Conservation (phyloP, 768 basidiomycete genomes). For the Cantharellus anzutake region DNA sequence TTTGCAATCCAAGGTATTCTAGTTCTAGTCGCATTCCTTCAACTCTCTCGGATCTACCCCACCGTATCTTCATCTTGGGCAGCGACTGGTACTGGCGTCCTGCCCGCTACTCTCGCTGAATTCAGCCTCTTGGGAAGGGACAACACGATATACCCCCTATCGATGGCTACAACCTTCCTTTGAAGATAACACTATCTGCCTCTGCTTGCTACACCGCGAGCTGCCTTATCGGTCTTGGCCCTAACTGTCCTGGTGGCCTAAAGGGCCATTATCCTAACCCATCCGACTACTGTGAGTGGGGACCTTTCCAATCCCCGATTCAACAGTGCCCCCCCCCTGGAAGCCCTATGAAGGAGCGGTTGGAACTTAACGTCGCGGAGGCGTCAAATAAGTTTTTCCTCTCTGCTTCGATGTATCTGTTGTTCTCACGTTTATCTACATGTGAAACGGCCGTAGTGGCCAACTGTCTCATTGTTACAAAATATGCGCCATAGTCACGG, state of each 20-base stretch:
- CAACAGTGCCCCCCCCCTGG: no score
- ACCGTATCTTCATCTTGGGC: background rate
- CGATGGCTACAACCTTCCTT: conserved; percentile 10
- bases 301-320: no score
- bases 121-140: background rate
- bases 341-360: no score
- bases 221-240: conserved; percentile 7
- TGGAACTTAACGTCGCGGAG: no score
- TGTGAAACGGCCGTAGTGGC: no score
- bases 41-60: conserved; percentile 6
- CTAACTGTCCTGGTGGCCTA: conserved; percentile 2
- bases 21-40: conserved; percentile 18
- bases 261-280: conserved; percentile 2
- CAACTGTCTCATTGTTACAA: no score
- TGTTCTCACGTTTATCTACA: no score
- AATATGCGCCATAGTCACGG: no score
- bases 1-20: conserved; percentile 17
- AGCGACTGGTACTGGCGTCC: background rate
- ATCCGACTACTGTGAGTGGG: no score
- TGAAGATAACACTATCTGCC: conserved; percentile 7
- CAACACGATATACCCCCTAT: conserved; percentile 9
- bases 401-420: no score
- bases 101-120: background rate
- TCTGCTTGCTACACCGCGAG: conserved; percentile 3
- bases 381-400: no score